A percentile compares a stretch with the other conserved stretches of the same genome.
These are phyloP conservation scores for Magnusiomyces suaveolens DNA, from an alignment of 1,139 yeast species.

Conservation along the genomic window DNA sequence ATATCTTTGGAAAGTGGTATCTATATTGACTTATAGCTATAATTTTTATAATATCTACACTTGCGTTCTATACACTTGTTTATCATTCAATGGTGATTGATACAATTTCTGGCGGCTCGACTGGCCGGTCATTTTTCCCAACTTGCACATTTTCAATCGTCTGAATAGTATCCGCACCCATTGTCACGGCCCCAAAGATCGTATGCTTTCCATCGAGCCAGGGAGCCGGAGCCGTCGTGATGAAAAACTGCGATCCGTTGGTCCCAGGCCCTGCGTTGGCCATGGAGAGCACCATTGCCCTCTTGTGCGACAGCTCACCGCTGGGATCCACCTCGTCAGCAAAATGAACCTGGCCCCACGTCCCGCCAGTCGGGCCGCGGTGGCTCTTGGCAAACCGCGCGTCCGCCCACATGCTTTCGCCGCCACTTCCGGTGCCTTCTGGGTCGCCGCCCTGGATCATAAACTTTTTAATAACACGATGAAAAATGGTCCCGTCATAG, in stretches of 20 bases:
- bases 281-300: slow-evolving; percentile 44
- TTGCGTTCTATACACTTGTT: no score
- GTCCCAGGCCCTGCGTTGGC: slow-evolving; percentile 57
- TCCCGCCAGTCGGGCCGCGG: slow-evolving; percentile 23
- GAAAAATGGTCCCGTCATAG: slow-evolving; percentile 39
- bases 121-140: slow-evolving; percentile 31
- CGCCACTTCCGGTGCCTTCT: slow-evolving; percentile 43
- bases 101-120: slow-evolving; percentile 28
- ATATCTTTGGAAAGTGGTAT: no score
- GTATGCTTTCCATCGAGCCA: slow-evolving; percentile 51
- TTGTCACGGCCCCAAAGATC: slow-evolving; percentile 42
- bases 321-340: slow-evolving; percentile 38
- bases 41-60: no score
- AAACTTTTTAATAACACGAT: slow-evolving; percentile 40
- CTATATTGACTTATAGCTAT: no score
- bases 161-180: neutral
- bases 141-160: slow-evolving; percentile 23
- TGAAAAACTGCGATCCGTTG: slow-evolving; percentile 57
- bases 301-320: slow-evolving; percentile 31
- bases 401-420: slow-evolving; percentile 34
- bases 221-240: slow-evolving; percentile 38
- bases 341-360: slow-evolving; percentile 21
- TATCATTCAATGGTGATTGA: slow-evolving; percentile 15
- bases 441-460: slow-evolving; percentile 51
- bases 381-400: neutral